Percentiles rank a stretch among this genome's conserved stretches.
These are phyloP conservation scores for Puya raimondii DNA, from an alignment of 176 grass and related monocot species.

Conservation along the genomic window DNA sequence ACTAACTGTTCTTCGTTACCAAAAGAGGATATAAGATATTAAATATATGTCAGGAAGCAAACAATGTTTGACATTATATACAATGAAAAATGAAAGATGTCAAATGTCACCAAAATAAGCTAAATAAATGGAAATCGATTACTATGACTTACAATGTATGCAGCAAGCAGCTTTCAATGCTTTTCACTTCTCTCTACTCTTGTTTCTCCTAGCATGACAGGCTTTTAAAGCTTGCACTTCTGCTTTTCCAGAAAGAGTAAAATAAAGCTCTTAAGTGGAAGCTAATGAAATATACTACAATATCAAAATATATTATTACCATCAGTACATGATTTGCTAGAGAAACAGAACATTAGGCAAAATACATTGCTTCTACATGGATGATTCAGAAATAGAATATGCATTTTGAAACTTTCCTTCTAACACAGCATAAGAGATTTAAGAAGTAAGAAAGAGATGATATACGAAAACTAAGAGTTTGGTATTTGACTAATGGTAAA, in stretches of 20 bases:
- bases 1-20: neutral
- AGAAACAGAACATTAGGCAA: neutral
- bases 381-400: too few species aligned
- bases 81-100: neutral
- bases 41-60: neutral
- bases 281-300: neutral
- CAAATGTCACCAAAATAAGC: neutral
- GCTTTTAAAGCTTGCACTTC: conserved; percentile 49
- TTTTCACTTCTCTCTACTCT: conserved; percentile 12
- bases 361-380: neutral
- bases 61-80: neutral
- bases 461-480: too few species aligned
- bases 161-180: neutral
- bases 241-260: conserved; percentile 7
- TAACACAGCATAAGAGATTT: too few species aligned
- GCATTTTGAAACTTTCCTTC: too few species aligned
- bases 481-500: too few species aligned
- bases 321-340: neutral
- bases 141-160: neutral
- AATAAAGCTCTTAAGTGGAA: conserved; percentile 11
- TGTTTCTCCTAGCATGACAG: conserved; percentile 39
- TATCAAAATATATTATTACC: neutral
- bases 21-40: neutral
- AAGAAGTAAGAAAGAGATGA: too few species aligned
- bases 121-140: neutral